Evolutionary conservation across 768 basidiomycete genomes (phyloP).

Genomic region (Tricholomella constricta): DNA sequence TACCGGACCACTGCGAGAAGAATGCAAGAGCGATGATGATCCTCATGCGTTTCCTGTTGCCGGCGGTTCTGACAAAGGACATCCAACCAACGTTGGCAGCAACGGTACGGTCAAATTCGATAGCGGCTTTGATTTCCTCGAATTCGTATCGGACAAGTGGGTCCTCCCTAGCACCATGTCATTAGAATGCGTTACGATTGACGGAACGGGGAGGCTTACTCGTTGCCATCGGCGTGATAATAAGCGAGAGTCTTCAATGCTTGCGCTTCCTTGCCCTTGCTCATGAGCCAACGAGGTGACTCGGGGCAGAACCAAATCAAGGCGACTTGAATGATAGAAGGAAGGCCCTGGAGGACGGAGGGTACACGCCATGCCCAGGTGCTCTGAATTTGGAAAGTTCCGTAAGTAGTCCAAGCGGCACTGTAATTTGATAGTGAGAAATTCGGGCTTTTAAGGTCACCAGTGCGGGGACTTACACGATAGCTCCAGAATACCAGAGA

Average conservation of each 20-base stretch:
- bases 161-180: slow-evolving; percentile 43
- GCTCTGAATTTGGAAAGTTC: slow-evolving; percentile 67
- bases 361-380: slow-evolving; percentile 87
- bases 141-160: slow-evolving; percentile 74
- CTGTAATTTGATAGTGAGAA: slow-evolving; percentile 25
- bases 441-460: neutral
- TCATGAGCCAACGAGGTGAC: slow-evolving; percentile 82
- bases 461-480: slow-evolving; percentile 50
- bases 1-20: slow-evolving; percentile 88
- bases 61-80: slow-evolving; percentile 62
- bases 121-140: slow-evolving; percentile 78
- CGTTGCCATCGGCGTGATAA: slow-evolving; percentile 81
- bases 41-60: slow-evolving; percentile 75
- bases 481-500: slow-evolving; percentile 84
- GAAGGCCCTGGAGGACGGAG: slow-evolving; percentile 69
- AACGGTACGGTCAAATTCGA: slow-evolving; percentile 66
- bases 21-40: slow-evolving; percentile 79
- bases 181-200: neutral
- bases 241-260: slow-evolving; percentile 74
- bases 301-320: slow-evolving; percentile 77
- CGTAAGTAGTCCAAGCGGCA: slow-evolving; percentile 86
- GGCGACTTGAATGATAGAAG: slow-evolving; percentile 64
- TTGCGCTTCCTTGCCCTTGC: slow-evolving; percentile 69
- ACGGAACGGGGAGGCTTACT: slow-evolving; percentile 31
- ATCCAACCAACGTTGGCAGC: slow-evolving; percentile 67